A percentile compares a stretch with the other conserved stretches of the same genome.
Evolutionary conservation across 306 rosid genomes (phyloP).

Genomic region (Albizia julibrissin): DNA sequence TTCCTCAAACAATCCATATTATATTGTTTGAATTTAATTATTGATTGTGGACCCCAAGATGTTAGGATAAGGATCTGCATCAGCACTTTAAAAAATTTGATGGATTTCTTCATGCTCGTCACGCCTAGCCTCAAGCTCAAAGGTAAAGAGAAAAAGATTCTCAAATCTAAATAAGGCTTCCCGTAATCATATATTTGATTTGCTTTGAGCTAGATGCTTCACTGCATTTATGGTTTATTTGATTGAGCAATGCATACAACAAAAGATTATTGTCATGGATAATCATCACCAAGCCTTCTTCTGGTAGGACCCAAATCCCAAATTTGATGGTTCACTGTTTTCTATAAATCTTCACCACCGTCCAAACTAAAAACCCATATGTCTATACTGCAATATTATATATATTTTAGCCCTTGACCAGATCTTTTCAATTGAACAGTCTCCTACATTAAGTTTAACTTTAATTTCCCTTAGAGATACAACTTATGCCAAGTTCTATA

Average conservation of each 20-base stretch:
- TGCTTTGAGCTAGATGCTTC: background rate
- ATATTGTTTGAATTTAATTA: no score
- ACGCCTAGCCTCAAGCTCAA: conserved; percentile 33
- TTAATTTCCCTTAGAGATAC: background rate
- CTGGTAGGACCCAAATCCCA: conserved; percentile 11
- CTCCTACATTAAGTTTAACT: background rate
- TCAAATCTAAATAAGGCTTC: background rate
- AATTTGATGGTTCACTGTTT: background rate
- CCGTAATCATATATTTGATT: conserved; percentile 20
- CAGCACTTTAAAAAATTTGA: background rate
- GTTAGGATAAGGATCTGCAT: no score
- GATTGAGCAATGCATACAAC: background rate
- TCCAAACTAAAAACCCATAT: background rate
- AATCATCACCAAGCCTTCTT: background rate
- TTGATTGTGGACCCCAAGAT: no score
- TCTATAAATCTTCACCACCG: background rate
- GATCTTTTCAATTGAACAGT: background rate
- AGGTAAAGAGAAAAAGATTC: conserved; percentile 32
- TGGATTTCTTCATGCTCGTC: conserved; percentile 8
- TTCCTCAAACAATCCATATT: no score
- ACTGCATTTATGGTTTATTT: background rate
- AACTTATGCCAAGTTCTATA: background rate
- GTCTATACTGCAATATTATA: background rate
- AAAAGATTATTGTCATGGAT: background rate
- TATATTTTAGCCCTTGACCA: background rate